Conservation (phyloP, 371 early-diverging fungal genomes). For the Apophysomyces trapeziformis region DNA sequence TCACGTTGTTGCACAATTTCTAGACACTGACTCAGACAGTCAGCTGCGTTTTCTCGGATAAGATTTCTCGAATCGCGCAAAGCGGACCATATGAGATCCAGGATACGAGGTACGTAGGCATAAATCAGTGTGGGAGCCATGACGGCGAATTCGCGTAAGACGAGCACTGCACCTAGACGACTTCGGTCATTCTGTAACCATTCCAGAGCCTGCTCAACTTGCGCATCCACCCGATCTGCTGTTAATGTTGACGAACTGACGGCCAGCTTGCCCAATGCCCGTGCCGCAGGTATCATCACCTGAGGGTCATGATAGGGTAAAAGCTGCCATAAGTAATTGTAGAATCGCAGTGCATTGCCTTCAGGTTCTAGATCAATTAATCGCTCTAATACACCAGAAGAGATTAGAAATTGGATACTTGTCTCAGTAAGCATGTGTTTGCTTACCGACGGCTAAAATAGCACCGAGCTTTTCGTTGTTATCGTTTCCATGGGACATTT, state of each 20-base stretch:
- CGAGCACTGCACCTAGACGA: conserved; percentile 86
- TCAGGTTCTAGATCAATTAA: conserved; percentile 87
- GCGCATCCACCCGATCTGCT: conserved; percentile 86
- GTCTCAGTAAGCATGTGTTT: neutral
- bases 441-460: conserved; percentile 73
- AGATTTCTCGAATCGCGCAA: conserved; percentile 82
- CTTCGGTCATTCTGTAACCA: conserved; percentile 89
- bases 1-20: conserved; percentile 85
- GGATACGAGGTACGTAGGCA: conserved; percentile 81
- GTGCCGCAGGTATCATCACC: conserved; percentile 84
- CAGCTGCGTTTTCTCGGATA: conserved; percentile 89
- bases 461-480: conserved; percentile 76
- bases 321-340: conserved; percentile 84
- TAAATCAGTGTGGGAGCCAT: conserved; percentile 89
- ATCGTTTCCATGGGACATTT: conserved; percentile 71
- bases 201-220: conserved; percentile 88
- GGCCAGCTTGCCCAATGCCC: conserved; percentile 82
- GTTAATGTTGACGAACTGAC: conserved; percentile 79
- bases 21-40: conserved; percentile 85
- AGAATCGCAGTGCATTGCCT: conserved; percentile 86
- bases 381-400: conserved; percentile 58
- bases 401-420: neutral
- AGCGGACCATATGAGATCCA: conserved; percentile 89
- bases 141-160: conserved; percentile 82
- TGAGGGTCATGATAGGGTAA: conserved; percentile 84